A percentile compares a stretch with the other conserved stretches of the same genome.
Conservation (phyloP, 2,329 filamentous ascomycete genomes). For the Penicillium rolfsii region DNA sequence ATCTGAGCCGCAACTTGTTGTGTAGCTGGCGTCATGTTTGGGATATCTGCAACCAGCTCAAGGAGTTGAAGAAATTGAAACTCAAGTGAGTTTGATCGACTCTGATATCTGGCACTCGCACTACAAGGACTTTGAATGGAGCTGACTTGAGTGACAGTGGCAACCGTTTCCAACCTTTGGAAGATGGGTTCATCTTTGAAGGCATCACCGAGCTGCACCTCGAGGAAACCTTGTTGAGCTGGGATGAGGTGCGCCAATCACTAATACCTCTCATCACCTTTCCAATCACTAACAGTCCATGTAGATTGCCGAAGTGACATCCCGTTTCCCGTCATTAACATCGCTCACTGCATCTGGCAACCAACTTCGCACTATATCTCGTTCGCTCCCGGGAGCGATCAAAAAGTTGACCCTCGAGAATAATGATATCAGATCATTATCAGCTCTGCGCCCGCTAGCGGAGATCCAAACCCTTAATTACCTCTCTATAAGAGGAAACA, state of each 20-base stretch:
- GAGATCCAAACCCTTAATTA: constrained; percentile 56
- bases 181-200: constrained; percentile 49
- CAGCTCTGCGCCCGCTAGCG: constrained; percentile 52
- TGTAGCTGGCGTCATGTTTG: constrained; percentile 67
- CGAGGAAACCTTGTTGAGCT: constrained; percentile 68
- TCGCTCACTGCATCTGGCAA: constrained; percentile 43
- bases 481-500: constrained; percentile 73
- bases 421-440: constrained; percentile 46
- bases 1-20: constrained; percentile 83
- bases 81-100: constrained; percentile 63
- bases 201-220: constrained; percentile 65
- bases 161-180: constrained; percentile 63
- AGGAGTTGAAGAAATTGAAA: constrained; percentile 66
- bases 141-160: constrained; percentile 58
- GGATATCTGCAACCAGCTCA: constrained; percentile 71
- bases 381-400: constrained; percentile 41
- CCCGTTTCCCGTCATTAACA: constrained; percentile 42
- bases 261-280: constrained; percentile 8
- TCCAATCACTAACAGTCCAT: constrained; percentile 5
- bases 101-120: not conserved
- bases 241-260: constrained; percentile 62
- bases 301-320: constrained; percentile 41
- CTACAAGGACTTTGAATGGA: not conserved
- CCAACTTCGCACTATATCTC: constrained; percentile 37
- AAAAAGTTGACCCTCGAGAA: constrained; percentile 55